These are phyloP conservation scores for Penicillium sp. DNA, from an alignment of 2,329 filamentous ascomycete species.

Conservation along the genomic window DNA sequence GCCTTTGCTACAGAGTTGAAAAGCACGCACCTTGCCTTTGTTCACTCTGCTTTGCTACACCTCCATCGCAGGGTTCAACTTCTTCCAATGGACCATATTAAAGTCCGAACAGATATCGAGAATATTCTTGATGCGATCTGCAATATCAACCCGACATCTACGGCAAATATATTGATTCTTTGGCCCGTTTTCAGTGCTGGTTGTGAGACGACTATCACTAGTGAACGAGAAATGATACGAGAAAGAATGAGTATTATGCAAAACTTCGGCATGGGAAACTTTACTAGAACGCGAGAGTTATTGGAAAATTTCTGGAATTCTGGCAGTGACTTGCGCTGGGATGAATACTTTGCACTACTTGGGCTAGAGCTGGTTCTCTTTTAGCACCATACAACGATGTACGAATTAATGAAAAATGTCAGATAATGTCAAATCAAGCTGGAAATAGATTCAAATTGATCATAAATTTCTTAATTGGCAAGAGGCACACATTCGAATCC, in stretches of 20 bases:
- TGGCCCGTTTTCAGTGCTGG: conserved; percentile 40
- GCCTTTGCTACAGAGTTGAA: conserved; percentile 24
- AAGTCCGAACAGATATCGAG: conserved; percentile 24
- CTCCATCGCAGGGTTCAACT: conserved; percentile 32
- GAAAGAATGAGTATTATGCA: conserved; percentile 34
- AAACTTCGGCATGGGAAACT: conserved; percentile 34
- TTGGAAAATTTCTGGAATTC: conserved; percentile 29
- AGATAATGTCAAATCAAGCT: not conserved
- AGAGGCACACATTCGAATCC: conserved; percentile 53
- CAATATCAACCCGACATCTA: conserved; percentile 25
- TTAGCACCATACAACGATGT: conserved; percentile 3
- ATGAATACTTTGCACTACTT: conserved; percentile 23
- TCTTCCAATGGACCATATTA: conserved; percentile 20
- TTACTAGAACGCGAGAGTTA: conserved; percentile 27
- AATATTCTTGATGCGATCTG: conserved; percentile 24
- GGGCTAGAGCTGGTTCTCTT: conserved; percentile 32
- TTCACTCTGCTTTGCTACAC: conserved; percentile 32
- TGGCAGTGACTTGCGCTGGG: conserved; percentile 21
- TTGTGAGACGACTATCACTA: conserved; percentile 28
- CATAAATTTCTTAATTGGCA: not conserved
- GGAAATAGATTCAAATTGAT: not conserved
- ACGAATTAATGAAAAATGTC: not conserved
- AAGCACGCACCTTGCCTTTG: conserved; percentile 31
- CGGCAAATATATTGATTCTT: conserved; percentile 33
- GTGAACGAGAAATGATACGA: conserved; percentile 24